Base-by-base conservation (phyloP, 306 rosid genomes). In the Hylodesmum podocarpum region DNA sequence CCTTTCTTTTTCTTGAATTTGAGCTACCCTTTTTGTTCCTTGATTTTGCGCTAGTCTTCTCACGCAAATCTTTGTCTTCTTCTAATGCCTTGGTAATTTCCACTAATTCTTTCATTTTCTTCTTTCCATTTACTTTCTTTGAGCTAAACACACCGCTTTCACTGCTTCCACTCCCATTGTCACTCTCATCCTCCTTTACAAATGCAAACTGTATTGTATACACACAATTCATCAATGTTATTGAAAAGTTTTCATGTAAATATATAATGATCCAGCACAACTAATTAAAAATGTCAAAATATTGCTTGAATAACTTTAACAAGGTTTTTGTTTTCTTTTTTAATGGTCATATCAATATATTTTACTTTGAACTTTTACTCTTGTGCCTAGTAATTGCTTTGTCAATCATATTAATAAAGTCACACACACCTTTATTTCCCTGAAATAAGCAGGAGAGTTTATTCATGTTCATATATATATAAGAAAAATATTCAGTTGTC, bases 1-100 rank as follows among this genome's bases (percentile, higher is more conserved):
- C 92, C 78, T 90, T 90, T 61, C 94, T 85, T 66, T 83, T 89
- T n/a, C 79, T 86, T 75, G 89, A 74, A 72, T 78, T 85, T 64
- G 88, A 62, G 62, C 14, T 25, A 33, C 6, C 5, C 57, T 50
- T 50, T 18, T 18, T 19, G 8, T 19, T 50, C 27, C 27, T 19
- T 50, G 27, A 8, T 18, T 11, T 54, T 54, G 62, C 22, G 15
- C 3, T 2, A 55, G 18, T 4, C 18, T 25, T 3, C 1, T n/a
- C 83, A 62, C 46, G 70, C 65, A 66, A 51, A 0, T 4, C 1
- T 55, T 14, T 58, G 1, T 15, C 6, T 66, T 22, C 16, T n/a
- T 31, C 10, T 14, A 25, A 33, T 31, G 67, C 8, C 15, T 13
- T 37, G 5, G 10, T 4, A 2, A 5, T 11, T 37, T 19, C 6